phyloP scores from a whole-genome alignment of 2,329 filamentous ascomycete genomes.

The Periconia sp. region DNA sequence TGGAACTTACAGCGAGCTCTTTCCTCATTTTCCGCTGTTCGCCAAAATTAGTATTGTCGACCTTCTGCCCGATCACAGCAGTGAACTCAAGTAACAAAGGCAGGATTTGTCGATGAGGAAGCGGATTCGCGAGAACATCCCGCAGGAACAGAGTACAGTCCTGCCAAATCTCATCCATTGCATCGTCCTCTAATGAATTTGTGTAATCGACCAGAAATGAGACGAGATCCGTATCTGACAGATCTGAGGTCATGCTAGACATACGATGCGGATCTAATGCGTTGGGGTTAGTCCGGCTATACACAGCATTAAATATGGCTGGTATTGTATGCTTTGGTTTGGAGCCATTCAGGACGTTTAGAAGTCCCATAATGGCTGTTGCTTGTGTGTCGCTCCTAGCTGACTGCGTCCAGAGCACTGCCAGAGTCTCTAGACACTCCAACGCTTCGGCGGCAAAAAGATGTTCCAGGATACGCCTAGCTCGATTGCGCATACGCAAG shows the following conservation, averaged over 20 bases:
- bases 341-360: conserved; percentile 90
- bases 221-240: conserved; percentile 83
- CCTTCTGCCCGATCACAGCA: conserved; percentile 88
- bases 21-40: conserved; percentile 91
- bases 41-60: conserved; percentile 97
- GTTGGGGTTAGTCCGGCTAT: conserved; percentile 86
- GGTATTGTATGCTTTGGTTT: conserved; percentile 90
- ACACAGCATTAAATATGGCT: conserved; percentile 93
- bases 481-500: conserved; percentile 86
- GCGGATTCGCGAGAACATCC: conserved; percentile 89
- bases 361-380: conserved; percentile 77
- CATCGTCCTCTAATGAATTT: conserved; percentile 89
- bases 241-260: conserved; percentile 84
- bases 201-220: conserved; percentile 91
- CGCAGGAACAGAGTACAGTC: conserved; percentile 91
- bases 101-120: conserved; percentile 90
- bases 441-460: conserved; percentile 90
- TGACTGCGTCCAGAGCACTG: conserved; percentile 77
- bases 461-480: conserved; percentile 86
- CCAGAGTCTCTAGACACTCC: conserved; percentile 90
- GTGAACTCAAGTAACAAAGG: conserved; percentile 87
- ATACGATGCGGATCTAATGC: conserved; percentile 80
- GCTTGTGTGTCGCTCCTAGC: conserved; percentile 58
- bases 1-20: conserved; percentile 77
- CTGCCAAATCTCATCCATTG: conserved; percentile 97